phyloP scores from a whole-genome alignment of 768 basidiomycete species.

The Phanerochaete carnosa region DNA sequence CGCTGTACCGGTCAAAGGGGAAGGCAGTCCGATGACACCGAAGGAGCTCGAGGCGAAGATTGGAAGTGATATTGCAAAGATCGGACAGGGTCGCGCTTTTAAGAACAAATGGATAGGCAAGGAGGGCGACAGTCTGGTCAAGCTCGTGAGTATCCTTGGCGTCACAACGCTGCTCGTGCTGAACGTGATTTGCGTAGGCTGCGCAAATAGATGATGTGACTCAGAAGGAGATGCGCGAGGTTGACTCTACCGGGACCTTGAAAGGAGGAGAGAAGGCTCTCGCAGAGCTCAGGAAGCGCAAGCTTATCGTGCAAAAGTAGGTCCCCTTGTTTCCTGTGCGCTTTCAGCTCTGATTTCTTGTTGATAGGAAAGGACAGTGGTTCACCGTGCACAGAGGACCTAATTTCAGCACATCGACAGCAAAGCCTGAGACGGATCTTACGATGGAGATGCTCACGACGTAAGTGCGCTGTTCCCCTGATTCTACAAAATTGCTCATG shows the following conservation, averaged over 20 bases:
- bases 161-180: neutral
- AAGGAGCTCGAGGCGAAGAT: slow-evolving; percentile 70
- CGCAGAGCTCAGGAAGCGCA: slow-evolving; percentile 88
- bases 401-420: slow-evolving; percentile 85
- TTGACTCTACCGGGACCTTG: slow-evolving; percentile 70
- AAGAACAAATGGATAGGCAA: slow-evolving; percentile 97
- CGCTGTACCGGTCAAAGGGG: slow-evolving; percentile 69
- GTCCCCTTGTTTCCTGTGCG: neutral
- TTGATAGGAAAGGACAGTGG: slow-evolving; percentile 87
- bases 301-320: slow-evolving; percentile 82
- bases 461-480: slow-evolving; percentile 45
- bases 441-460: slow-evolving; percentile 93
- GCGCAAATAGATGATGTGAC: slow-evolving; percentile 70
- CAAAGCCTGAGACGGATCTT: slow-evolving; percentile 94
- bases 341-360: neutral
- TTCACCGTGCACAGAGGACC: slow-evolving; percentile 85
- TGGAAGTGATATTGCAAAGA: slow-evolving; percentile 86
- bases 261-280: slow-evolving; percentile 76
- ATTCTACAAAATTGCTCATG: neutral
- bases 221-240: slow-evolving; percentile 67
- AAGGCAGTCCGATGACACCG: slow-evolving; percentile 61
- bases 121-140: slow-evolving; percentile 83
- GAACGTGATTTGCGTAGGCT: slow-evolving; percentile 39
- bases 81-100: slow-evolving; percentile 95
- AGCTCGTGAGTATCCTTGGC: slow-evolving; percentile 58